A percentile compares a stretch with the other conserved stretches of the same genome.
phyloP scores from a whole-genome alignment of 2,329 filamentous ascomycete genomes.

The Clonostachys byssicola region DNA sequence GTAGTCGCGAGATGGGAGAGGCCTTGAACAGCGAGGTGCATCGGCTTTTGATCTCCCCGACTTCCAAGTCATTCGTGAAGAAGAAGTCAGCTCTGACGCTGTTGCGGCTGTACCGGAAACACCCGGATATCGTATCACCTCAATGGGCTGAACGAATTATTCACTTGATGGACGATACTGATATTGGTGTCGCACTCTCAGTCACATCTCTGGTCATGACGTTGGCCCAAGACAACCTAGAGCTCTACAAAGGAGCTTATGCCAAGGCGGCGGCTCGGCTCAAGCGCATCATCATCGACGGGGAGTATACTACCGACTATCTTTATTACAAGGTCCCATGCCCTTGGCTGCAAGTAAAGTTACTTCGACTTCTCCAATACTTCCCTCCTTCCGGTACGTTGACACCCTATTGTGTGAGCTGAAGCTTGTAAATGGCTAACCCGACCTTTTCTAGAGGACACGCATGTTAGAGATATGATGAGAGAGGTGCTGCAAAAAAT shows the following conservation, averaged over 20 bases:
- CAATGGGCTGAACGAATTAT: conserved; percentile 98
- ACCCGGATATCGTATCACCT: conserved; percentile 87
- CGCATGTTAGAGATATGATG: conserved; percentile 85
- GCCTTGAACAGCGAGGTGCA: conserved; percentile 90
- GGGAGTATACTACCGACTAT: conserved; percentile 86
- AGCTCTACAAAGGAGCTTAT: conserved; percentile 91
- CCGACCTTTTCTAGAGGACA: conserved; percentile 62
- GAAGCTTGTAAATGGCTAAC: too few species aligned
- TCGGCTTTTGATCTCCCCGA: conserved; percentile 84
- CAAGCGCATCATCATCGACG: conserved; percentile 86
- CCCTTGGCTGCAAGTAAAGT: conserved; percentile 96
- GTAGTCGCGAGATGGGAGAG: conserved; percentile 95
- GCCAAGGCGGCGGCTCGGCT: conserved; percentile 87
- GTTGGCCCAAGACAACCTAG: conserved; percentile 87
- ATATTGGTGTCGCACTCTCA: conserved; percentile 90
- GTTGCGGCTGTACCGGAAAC: conserved; percentile 89
- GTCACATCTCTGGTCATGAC: conserved; percentile 96
- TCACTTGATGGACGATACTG: conserved; percentile 95
- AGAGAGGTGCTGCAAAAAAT: conserved; percentile 89
- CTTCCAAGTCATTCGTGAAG: conserved; percentile 95
- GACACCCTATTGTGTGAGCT: conserved; percentile 1
- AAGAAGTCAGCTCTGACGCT: conserved; percentile 97
- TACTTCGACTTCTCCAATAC: conserved; percentile 88
- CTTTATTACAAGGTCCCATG: conserved; percentile 99
- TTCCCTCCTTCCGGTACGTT: conserved; percentile 83